phyloP scores from a whole-genome alignment of 2,329 filamentous ascomycete genomes.

The Aspergillus caelatus region DNA sequence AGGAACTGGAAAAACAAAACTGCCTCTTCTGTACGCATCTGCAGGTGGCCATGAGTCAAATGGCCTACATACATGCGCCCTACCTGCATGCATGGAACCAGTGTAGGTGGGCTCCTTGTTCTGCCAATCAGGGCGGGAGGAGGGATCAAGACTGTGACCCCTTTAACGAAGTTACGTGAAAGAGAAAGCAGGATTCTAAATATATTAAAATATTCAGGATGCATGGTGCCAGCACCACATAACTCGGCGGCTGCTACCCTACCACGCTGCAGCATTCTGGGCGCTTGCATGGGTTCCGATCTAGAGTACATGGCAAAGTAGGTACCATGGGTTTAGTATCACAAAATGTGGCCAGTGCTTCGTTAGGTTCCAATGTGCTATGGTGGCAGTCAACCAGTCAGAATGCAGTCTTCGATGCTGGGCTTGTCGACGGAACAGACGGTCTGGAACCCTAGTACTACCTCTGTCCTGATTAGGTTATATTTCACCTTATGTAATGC shows the following conservation, averaged over 20 bases:
- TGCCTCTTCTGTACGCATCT: conserved; percentile 8
- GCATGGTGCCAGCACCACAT: conserved; percentile 5
- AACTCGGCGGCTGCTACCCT: conserved; percentile 6
- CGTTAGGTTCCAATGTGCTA: conserved; percentile 9
- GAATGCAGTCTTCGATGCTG: neutral
- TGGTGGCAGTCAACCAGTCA: conserved; percentile 8
- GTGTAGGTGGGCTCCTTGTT: conserved; percentile 9
- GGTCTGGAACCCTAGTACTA: conserved; percentile 6
- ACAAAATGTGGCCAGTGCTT: conserved; percentile 18
- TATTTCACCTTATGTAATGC: conserved; percentile 3
- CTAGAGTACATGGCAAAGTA: conserved; percentile 1
- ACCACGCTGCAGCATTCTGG: conserved; percentile 14
- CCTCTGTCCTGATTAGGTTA: conserved; percentile 3
- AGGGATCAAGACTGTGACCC: conserved; percentile 1
- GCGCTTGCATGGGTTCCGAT: conserved; percentile 11
- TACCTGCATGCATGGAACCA: conserved; percentile 20
- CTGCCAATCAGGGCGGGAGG: conserved; percentile 6
- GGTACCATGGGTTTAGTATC: conserved; percentile 3
- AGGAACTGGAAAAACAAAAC: neutral
- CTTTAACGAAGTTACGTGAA: neutral
- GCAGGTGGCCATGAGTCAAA: conserved; percentile 23
- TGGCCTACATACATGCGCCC: conserved; percentile 18
- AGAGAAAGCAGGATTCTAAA: neutral
- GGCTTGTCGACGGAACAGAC: neutral
- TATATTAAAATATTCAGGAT: neutral